Evolutionary conservation across 257 asterid species (phyloP), one percentile per base, ranked within the genome.

Genomic region (Petrea volubilis): DNA sequence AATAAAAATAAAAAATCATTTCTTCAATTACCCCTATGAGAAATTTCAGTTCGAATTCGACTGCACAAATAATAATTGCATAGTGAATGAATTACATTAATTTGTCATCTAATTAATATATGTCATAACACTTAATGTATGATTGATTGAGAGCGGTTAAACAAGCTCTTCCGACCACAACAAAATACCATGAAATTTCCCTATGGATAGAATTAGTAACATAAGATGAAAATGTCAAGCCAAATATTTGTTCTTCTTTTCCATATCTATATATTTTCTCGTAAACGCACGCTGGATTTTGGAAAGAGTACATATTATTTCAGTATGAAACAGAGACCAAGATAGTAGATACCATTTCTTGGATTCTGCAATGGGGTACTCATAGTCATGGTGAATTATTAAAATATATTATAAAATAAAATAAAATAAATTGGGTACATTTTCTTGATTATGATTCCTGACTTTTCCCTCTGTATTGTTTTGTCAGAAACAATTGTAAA

Each of bases 271-370:
- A 7, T 2, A 17, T 20, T 50, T 50, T 20, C 8, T 50, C 23
- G 12, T 10, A 18, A 6, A 49, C 2, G 14, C 18, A 3, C 1
- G 4, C 4, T n/a, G 0, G 6, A n/a, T n/a, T 1, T 0, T 47
- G 17, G 17, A 11, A 55, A 17, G 33, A 11, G 17, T 11, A 33
- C 6, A 43, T 20, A 31, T 47, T 60, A 55, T 72, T 66, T 13
- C 18, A 28, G 40, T 43, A 7, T 25, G 6, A 43, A 40, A 31
- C 56, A 29, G 61, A 21, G 71, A 68, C 60, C 38, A 36, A 11
- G 25, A 40, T 64, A 47, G 10, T 8, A 28, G 64, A 75, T 63
- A 62, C 73, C 76, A 18, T 64, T 76, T 34, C 76, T 76, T 55
- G 72, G 80, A 76, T 63, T 69, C 76, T 43, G 60, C 38, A 55